phyloP scores from a whole-genome alignment of 2,329 filamentous ascomycete genomes.

The Triangularia setosa region DNA sequence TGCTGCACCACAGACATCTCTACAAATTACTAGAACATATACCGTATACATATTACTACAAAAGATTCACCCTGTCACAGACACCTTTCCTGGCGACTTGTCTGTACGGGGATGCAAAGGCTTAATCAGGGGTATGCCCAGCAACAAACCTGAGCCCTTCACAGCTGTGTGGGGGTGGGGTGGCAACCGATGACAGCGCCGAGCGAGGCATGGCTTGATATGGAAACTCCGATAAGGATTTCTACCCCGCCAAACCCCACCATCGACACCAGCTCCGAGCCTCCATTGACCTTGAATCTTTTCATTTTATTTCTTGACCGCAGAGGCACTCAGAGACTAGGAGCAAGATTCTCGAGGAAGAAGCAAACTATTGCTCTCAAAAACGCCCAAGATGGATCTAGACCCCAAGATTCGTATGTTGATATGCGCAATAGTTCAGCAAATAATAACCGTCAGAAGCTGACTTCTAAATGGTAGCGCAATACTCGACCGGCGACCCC shows the following conservation, averaged over 20 bases:
- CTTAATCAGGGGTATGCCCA: background rate
- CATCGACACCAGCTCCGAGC: background rate
- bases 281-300: background rate
- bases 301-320: background rate
- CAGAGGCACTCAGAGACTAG: background rate
- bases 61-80: background rate
- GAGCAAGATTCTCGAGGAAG: background rate
- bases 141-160: background rate
- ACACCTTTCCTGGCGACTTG: background rate
- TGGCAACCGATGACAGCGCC: background rate
- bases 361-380: background rate
- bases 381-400: conserved; percentile 25
- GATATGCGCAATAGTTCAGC: background rate
- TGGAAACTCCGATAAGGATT: background rate
- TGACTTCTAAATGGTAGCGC: conserved; percentile 48
- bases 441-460: background rate
- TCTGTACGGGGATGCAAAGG: background rate
- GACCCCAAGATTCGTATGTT: conserved; percentile 27
- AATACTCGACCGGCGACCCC: conserved; percentile 74
- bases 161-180: background rate
- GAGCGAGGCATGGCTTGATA: background rate
- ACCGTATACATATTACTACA: background rate
- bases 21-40: background rate
- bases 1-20: background rate
- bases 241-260: background rate